Conservation (phyloP, 2,329 filamentous ascomycete genomes). For the Thelonectria olida region DNA sequence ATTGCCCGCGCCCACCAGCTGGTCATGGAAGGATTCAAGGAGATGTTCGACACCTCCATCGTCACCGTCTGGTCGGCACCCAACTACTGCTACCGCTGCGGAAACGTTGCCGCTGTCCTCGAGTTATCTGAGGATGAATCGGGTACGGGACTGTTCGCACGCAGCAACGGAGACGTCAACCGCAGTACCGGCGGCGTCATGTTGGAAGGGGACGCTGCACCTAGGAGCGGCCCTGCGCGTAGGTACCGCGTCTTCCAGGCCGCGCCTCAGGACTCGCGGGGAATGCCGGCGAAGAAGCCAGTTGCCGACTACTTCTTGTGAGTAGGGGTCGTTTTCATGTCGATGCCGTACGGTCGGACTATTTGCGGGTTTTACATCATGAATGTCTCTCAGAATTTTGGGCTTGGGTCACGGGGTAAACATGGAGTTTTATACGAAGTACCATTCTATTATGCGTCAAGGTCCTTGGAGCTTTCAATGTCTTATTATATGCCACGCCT, state of each 20-base stretch:
- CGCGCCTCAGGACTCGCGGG: slow-evolving; percentile 92
- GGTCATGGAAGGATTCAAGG: slow-evolving; percentile 99
- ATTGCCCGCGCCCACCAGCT: slow-evolving; percentile 96
- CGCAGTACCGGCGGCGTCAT: slow-evolving; percentile 64
- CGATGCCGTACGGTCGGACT: slow-evolving; percentile 8
- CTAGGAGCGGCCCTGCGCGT: slow-evolving; percentile 77
- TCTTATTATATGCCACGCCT: not conserved
- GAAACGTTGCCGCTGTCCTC: slow-evolving; percentile 93
- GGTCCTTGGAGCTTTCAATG: not conserved
- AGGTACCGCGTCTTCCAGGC: slow-evolving; percentile 96
- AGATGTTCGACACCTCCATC: slow-evolving; percentile 96
- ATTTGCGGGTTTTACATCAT: slow-evolving; percentile 30
- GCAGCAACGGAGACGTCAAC: slow-evolving; percentile 76
- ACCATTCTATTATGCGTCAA: slow-evolving; percentile 7
- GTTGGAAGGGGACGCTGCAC: slow-evolving; percentile 56
- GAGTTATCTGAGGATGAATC: slow-evolving; percentile 89
- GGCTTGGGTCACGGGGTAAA: slow-evolving; percentile 33
- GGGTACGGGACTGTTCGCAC: slow-evolving; percentile 74
- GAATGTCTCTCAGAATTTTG: slow-evolving; percentile 25
- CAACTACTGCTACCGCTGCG: slow-evolving; percentile 96
- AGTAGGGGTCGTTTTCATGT: slow-evolving; percentile 24
- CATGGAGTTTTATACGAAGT: slow-evolving; percentile 33
- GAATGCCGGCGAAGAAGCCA: slow-evolving; percentile 99
- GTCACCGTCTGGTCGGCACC: slow-evolving; percentile 99
- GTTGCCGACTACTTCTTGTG: slow-evolving; percentile 95